These are phyloP conservation scores for Silene coronaria DNA, from an alignment of 179 eudicot genomes.

Conservation along the genomic window DNA sequence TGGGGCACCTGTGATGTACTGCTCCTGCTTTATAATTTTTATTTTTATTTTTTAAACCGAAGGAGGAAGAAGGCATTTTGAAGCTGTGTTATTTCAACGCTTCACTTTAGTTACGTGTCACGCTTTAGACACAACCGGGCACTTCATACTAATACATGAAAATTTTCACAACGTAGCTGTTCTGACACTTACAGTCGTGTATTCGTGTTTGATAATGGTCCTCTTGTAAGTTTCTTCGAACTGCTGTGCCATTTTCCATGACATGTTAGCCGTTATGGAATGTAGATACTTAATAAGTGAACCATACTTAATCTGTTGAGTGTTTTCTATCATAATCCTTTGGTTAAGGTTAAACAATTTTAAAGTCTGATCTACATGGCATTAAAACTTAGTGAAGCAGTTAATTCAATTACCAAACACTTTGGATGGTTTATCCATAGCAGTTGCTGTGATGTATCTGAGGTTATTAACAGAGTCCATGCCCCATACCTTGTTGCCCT, in stretches of 20 bases:
- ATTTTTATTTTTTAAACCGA: background rate
- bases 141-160: background rate
- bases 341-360: background rate
- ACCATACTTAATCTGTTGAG: background rate
- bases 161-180: background rate
- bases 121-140: background rate
- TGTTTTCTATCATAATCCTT: background rate
- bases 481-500: constrained; percentile 17
- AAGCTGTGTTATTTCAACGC: background rate
- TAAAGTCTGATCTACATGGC: background rate
- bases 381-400: constrained; percentile 10
- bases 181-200: background rate
- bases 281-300: background rate
- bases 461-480: constrained; percentile 1
- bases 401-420: background rate
- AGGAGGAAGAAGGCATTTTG: background rate
- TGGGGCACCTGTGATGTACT: constrained; percentile 16
- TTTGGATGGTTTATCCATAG: background rate
- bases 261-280: background rate
- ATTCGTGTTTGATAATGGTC: background rate
- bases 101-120: background rate
- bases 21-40: constrained; percentile 11
- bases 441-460: constrained; percentile 1
- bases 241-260: background rate
- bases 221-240: background rate